These are phyloP conservation scores for Aspergillus sp. DNA, from an alignment of 2,329 filamentous ascomycete genomes.

Conservation along the genomic window DNA sequence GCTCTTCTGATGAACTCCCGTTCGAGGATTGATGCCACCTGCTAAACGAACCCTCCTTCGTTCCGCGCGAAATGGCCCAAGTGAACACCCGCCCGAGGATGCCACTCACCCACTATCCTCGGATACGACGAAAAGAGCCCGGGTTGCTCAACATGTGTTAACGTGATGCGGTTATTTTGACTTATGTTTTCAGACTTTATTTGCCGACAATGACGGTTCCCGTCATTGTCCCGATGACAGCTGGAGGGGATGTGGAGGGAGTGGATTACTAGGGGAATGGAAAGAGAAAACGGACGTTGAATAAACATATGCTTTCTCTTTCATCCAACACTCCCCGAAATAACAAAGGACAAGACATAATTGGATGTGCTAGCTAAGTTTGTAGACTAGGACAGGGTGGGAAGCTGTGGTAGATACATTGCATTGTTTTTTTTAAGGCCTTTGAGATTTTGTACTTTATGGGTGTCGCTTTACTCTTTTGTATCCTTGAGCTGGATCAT, in stretches of 20 bases:
- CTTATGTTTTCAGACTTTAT: neutral
- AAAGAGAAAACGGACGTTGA: neutral
- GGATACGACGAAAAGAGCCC: neutral
- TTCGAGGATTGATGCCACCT: slow-evolving; percentile 63
- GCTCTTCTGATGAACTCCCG: slow-evolving; percentile 99
- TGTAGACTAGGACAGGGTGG: slow-evolving; percentile 17
- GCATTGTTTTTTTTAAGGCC: slow-evolving; percentile 21
- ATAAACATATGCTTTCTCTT: neutral
- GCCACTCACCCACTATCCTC: neutral
- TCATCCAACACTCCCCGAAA: neutral
- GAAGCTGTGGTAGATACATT: slow-evolving; percentile 25
- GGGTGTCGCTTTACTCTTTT: slow-evolving; percentile 12
- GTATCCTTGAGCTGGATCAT: slow-evolving; percentile 22
- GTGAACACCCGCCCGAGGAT: slow-evolving; percentile 17
- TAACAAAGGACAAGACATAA: neutral
- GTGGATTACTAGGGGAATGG: neutral
- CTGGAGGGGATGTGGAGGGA: neutral
- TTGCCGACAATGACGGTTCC: neutral
- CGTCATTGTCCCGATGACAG: neutral
- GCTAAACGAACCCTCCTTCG: slow-evolving; percentile 47
- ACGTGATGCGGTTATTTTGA: slow-evolving; percentile 7
- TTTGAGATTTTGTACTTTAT: slow-evolving; percentile 29
- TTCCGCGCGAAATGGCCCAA: slow-evolving; percentile 15
- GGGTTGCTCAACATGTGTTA: slow-evolving; percentile 3
- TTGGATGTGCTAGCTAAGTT: slow-evolving; percentile 8